Evolutionary conservation across 75 land plant genomes (phyloP).

Genomic region (Adiantum capillusveneris): DNA sequence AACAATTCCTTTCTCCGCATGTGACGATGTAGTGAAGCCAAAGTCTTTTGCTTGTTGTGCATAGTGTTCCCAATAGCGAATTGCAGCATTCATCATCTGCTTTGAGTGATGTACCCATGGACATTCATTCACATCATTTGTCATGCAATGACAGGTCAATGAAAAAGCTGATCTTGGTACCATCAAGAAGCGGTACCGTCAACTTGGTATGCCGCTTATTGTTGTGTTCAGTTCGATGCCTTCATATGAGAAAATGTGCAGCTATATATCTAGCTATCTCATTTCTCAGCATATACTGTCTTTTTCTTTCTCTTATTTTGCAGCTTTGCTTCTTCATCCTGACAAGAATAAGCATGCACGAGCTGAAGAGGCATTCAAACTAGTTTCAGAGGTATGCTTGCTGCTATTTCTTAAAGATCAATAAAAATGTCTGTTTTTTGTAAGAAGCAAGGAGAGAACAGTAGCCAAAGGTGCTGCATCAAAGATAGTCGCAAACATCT

Average conservation of each 20-base stretch:
- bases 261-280: too few species aligned
- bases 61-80: background rate
- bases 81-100: background rate
- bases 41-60: background rate
- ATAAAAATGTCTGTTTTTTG: too few species aligned
- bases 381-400: slow-evolving; percentile 61
- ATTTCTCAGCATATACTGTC: background rate
- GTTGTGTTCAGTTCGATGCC: background rate
- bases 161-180: slow-evolving; percentile 42
- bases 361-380: slow-evolving; percentile 76
- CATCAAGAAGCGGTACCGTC: slow-evolving; percentile 55
- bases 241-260: background rate
- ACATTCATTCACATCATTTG: background rate
- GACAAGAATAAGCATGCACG: slow-evolving; percentile 78
- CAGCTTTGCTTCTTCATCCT: slow-evolving; percentile 85
- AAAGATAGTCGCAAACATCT: too few species aligned
- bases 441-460: too few species aligned
- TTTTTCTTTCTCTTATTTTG: slow-evolving; percentile 5
- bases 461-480: too few species aligned
- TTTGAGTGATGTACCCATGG: background rate
- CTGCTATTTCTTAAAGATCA: too few species aligned
- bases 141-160: slow-evolving; percentile 41
- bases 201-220: slow-evolving; percentile 43
- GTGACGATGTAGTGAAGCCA: too few species aligned
- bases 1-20: background rate